These are phyloP conservation scores for Ophiostoma sp. DNA, from an alignment of 2,329 filamentous ascomycete species.

Conservation along the genomic window DNA sequence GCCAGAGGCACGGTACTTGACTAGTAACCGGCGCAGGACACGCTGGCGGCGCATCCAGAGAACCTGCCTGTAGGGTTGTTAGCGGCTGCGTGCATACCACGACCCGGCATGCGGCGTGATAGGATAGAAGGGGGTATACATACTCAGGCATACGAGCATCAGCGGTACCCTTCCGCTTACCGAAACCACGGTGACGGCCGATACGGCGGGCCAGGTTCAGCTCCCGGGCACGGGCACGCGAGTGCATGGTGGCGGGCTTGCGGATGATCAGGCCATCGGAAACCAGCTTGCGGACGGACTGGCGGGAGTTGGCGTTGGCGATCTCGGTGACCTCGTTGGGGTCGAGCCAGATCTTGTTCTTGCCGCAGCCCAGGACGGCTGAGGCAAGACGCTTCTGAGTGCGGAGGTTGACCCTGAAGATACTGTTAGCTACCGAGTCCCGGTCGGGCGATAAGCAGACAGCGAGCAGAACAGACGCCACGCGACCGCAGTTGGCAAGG, in stretches of 20 bases:
- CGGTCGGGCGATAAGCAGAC: neutral
- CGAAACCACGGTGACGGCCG: constrained; percentile 96
- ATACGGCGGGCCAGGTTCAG: constrained; percentile 90
- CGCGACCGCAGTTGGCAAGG: too few species aligned
- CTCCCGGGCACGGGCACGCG: constrained; percentile 89
- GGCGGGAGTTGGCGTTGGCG: constrained; percentile 99
- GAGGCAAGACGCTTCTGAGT: constrained; percentile 99
- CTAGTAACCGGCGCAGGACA: constrained; percentile 96
- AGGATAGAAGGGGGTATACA: constrained; percentile 34
- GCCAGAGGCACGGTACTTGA: constrained; percentile 99
- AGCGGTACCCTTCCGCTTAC: constrained; percentile 99
- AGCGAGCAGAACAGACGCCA: too few species aligned
- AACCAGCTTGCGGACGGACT: constrained; percentile 99
- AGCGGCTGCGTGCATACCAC: neutral
- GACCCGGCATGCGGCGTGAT: neutral
- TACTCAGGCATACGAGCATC: constrained; percentile 99
- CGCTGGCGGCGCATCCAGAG: constrained; percentile 99
- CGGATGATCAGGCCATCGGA: constrained; percentile 99
- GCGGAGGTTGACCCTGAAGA: constrained; percentile 90
- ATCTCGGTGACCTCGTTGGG: constrained; percentile 99
- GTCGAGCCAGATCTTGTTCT: constrained; percentile 99
- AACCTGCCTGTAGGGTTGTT: constrained; percentile 61
- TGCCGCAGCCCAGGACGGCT: constrained; percentile 95
- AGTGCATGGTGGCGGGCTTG: constrained; percentile 99
- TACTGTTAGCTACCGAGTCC: neutral